Percentiles rank a stretch among this genome's conserved stretches.
These are phyloP conservation scores for Anisodus tanguticus DNA, from an alignment of 257 asterid species.

Conservation along the genomic window DNA sequence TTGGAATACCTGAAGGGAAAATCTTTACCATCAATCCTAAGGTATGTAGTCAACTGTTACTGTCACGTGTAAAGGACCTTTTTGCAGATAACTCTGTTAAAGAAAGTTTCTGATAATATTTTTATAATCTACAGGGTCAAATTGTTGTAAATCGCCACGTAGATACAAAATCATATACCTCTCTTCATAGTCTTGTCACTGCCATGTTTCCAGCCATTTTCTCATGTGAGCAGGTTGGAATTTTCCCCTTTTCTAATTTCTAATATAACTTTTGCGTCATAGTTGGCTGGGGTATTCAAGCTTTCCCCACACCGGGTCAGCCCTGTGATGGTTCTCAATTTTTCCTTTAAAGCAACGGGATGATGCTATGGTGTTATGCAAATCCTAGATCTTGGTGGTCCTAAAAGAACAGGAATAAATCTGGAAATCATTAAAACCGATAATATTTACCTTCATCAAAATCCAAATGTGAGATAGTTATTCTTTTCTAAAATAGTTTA, in stretches of 20 bases:
- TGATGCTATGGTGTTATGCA: too few relatives aligned
- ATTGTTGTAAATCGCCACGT: constrained; percentile 62
- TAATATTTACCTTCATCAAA: too few relatives aligned
- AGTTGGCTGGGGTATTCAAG: too few relatives aligned
- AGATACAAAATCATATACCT: constrained; percentile 64
- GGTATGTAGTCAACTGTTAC: constrained; percentile 45
- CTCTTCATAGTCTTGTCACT: constrained; percentile 66
- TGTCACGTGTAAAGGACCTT: constrained; percentile 20
- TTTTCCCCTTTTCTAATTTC: constrained; percentile 7
- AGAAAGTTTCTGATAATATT: constrained; percentile 25
- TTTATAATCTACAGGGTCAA: constrained; percentile 58
- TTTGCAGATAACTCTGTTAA: constrained; percentile 21
- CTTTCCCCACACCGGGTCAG: too few relatives aligned
- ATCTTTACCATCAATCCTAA: constrained; percentile 81
- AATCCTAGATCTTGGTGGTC: too few relatives aligned
- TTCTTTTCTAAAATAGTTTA: too few relatives aligned
- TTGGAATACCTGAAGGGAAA: constrained; percentile 79
- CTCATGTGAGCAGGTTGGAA: constrained; percentile 63
- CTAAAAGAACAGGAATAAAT: too few relatives aligned
- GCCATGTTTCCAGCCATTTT: constrained; percentile 67
- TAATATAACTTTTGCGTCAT: too few relatives aligned
- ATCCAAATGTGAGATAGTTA: too few relatives aligned
- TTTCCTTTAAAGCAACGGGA: too few relatives aligned
- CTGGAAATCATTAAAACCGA: too few relatives aligned
- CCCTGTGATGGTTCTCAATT: too few relatives aligned